Evolutionary conservation across 208 protist genomes (phyloP).

Genomic region (Wallacemonas sp.): DNA sequence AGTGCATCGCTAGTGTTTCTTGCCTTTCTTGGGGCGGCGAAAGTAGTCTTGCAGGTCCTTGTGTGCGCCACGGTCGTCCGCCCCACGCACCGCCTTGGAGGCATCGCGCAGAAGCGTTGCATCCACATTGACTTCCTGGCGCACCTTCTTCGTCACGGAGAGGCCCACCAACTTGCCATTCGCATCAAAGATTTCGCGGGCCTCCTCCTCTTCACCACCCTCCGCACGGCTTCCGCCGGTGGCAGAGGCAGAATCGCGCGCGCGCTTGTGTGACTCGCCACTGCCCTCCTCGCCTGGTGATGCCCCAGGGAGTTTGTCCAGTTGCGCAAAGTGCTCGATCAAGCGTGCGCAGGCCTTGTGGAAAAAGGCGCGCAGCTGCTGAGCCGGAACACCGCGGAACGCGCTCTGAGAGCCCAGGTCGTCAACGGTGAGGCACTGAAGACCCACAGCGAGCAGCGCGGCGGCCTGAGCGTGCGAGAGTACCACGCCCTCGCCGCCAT

Average conservation of each 20-base stretch:
- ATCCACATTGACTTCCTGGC: conserved; percentile 52
- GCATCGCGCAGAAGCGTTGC: conserved; percentile 73
- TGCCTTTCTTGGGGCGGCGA: conserved; percentile 62
- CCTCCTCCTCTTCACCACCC: conserved; percentile 35
- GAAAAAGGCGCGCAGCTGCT: conserved; percentile 87
- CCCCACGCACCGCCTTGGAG: conserved; percentile 37
- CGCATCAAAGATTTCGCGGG: conserved; percentile 61
- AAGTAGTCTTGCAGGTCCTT: conserved; percentile 76
- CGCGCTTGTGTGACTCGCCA: not conserved
- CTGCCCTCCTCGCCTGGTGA: no score
- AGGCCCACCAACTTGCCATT: conserved; percentile 72
- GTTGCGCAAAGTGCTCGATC: conserved; percentile 61
- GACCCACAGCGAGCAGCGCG: conserved; percentile 93
- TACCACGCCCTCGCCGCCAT: conserved; percentile 77
- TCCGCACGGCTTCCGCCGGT: conserved; percentile 1
- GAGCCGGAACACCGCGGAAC: conserved; percentile 58
- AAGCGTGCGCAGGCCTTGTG: conserved; percentile 83
- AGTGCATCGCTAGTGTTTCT: conserved; percentile 24
- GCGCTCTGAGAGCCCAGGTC: conserved; percentile 48
- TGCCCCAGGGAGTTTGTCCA: conserved; percentile 38
- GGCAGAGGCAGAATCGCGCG: not conserved
- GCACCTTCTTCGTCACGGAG: conserved; percentile 58
- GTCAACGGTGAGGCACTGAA: conserved; percentile 89
- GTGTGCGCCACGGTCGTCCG: conserved; percentile 13
- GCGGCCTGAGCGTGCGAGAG: conserved; percentile 90